A percentile compares a stretch with the other conserved stretches of the same genome.
Evolutionary conservation across 768 basidiomycete species (phyloP).

Genomic region (Collybia mongolica): DNA sequence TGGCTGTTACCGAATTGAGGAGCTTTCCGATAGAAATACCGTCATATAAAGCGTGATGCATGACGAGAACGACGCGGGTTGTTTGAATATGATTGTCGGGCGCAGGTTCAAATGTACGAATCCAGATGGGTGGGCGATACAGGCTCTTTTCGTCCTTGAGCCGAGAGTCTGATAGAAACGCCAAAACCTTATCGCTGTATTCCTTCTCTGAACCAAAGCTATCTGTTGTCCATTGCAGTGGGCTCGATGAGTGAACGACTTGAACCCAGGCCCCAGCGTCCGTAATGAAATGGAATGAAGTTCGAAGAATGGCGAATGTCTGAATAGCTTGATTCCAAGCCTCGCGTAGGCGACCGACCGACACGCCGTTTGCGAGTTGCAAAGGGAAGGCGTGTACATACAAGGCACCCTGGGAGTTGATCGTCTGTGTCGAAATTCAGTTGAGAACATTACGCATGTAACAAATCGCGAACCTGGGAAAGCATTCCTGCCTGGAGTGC

Average conservation of each 20-base stretch:
- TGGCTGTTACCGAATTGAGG: slow-evolving; percentile 25
- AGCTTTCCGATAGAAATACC: slow-evolving; percentile 39
- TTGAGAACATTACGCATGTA: not conserved
- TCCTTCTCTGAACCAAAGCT: slow-evolving; percentile 15
- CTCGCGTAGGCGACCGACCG: slow-evolving; percentile 25
- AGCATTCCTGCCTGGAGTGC: slow-evolving; percentile 48
- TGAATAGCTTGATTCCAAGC: slow-evolving; percentile 34
- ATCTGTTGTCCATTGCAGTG: slow-evolving; percentile 19
- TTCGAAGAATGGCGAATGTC: slow-evolving; percentile 39
- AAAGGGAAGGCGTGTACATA: slow-evolving; percentile 32
- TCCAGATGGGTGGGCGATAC: slow-evolving; percentile 25
- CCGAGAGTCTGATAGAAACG: slow-evolving; percentile 16
- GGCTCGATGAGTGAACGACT: slow-evolving; percentile 21
- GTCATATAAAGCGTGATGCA: slow-evolving; percentile 51
- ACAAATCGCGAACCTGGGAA: slow-evolving; percentile 35
- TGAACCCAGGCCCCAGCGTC: slow-evolving; percentile 33
- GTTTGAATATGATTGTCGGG: not conserved
- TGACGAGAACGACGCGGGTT: slow-evolving; percentile 31
- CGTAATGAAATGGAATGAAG: slow-evolving; percentile 43
- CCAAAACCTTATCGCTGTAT: slow-evolving; percentile 13
- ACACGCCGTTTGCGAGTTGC: slow-evolving; percentile 13
- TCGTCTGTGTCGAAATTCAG: slow-evolving; percentile 19
- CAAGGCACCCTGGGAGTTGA: slow-evolving; percentile 24
- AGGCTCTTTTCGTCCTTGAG: slow-evolving; percentile 22
- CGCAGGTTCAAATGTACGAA: slow-evolving; percentile 23